Evolutionary conservation across 768 basidiomycete species (phyloP).

Genomic region (Kwoniella sp.): DNA sequence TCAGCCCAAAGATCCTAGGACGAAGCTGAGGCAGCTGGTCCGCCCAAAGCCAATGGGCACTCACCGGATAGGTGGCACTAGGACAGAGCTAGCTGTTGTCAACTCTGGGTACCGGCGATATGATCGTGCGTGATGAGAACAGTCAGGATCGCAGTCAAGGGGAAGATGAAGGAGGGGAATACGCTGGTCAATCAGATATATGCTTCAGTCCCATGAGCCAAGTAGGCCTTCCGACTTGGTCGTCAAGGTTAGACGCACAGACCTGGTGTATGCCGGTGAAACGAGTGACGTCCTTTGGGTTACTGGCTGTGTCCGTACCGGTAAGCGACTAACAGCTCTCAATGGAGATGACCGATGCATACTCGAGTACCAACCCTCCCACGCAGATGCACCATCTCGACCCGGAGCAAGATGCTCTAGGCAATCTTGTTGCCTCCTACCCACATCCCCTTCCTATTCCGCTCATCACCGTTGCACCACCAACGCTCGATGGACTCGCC

Average conservation of each 20-base stretch:
- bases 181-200: too few species aligned
- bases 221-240: too few species aligned
- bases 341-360: neutral
- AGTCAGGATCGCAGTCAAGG: neutral
- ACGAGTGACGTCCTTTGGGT: neutral
- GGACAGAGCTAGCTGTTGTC: too few species aligned
- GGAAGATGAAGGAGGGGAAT: neutral
- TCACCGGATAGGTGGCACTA: neutral
- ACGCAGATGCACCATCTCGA: neutral
- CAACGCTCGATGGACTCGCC: slow-evolving; percentile 73
- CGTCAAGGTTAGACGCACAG: too few species aligned
- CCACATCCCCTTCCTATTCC: slow-evolving; percentile 69
- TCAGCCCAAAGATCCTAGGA: too few species aligned
- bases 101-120: too few species aligned
- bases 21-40: neutral
- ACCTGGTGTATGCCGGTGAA: too few species aligned
- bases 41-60: neutral
- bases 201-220: too few species aligned
- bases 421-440: slow-evolving; percentile 59
- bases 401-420: neutral
- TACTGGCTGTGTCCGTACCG: neutral
- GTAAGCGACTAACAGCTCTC: neutral
- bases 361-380: neutral
- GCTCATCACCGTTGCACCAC: slow-evolving; percentile 76
- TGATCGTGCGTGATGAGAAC: neutral